phyloP scores from a whole-genome alignment of 257 asterid species.

The Nicotiana noctiflora region DNA sequence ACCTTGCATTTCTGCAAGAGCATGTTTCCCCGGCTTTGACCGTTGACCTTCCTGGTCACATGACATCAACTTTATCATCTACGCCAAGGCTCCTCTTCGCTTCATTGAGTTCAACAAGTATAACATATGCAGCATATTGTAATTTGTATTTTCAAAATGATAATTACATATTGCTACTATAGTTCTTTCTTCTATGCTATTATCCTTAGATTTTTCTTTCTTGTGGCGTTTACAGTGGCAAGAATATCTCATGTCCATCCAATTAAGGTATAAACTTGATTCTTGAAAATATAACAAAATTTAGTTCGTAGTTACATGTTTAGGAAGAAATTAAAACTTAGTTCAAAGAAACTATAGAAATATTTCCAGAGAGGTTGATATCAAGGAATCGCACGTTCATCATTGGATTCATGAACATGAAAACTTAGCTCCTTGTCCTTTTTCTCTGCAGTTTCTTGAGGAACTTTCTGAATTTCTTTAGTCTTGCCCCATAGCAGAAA shows the following conservation, averaged over 20 bases:
- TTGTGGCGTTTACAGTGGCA: background rate
- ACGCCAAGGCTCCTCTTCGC: background rate
- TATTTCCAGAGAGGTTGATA: background rate
- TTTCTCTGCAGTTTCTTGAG: constrained; percentile 9
- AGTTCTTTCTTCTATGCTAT: background rate
- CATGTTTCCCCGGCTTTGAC: too few relatives aligned
- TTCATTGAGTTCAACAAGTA: background rate
- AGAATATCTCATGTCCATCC: background rate
- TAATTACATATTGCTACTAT: background rate
- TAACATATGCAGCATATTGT: background rate
- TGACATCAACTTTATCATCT: too few relatives aligned
- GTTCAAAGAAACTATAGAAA: background rate
- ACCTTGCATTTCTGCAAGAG: too few relatives aligned
- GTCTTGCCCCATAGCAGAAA: constrained; percentile 73
- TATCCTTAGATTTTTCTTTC: too few relatives aligned
- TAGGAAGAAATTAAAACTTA: background rate
- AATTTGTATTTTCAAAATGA: background rate
- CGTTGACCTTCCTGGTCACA: too few relatives aligned
- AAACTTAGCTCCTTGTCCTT: background rate
- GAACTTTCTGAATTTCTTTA: constrained; percentile 30
- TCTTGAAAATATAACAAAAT: background rate
- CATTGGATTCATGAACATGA: constrained; percentile 7
- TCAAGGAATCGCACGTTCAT: constrained; percentile 2
- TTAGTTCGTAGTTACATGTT: background rate
- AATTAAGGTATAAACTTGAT: background rate